Evolutionary conservation across 176 grass and related monocot species (phyloP), one percentile per base, ranked within the genome.

Genomic region (Eragrostis nindensis): DNA sequence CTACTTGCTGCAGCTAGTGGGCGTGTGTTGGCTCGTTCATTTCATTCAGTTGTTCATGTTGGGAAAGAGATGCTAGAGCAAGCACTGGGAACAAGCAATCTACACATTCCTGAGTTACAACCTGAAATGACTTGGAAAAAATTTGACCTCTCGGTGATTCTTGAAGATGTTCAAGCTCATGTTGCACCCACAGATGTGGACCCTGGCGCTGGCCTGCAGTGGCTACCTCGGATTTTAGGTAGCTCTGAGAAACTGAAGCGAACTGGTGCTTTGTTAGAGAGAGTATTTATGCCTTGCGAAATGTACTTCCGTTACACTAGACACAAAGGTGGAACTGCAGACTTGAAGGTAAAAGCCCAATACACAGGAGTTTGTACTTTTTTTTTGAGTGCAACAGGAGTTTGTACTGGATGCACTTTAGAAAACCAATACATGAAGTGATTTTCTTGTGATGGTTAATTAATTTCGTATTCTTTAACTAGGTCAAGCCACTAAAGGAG

Each of bases 81-180:
- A 91, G 96, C 92, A 14, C 82, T 99, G 41, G 92, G 90, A 82
- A 47, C 93, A 62, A 95, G 70, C 80, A 91, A 83, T 87, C 30
- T 92, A 64, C 86, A 91, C 25, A 89, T 93, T 83, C 92, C 87
- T 29, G 92, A 91, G 29, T 85, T 60, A 73, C 90, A 98, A 67
- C 96, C 92, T 85, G 92, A 91, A 92, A 95, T 99, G 92, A 93
- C 96, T 46, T 95, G 92, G 96, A 95, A 95, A 80, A 88, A 86
- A 41, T 65, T 32, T 59, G 96, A 99, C 38, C 9, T 88, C 60
- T 95, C 92, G 0, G 96, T 99, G 68, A 91, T 99, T 89, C 92
- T 99, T 66, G 77, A 99, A 86, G 90, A 93, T 81, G 96, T 99
- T 86, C 96, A 99, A 80, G 96, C 96, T 89, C 96, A 99, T 93